Evolutionary conservation across 306 rosid genomes (phyloP).

Genomic region (Citrullus mucosospermus): DNA sequence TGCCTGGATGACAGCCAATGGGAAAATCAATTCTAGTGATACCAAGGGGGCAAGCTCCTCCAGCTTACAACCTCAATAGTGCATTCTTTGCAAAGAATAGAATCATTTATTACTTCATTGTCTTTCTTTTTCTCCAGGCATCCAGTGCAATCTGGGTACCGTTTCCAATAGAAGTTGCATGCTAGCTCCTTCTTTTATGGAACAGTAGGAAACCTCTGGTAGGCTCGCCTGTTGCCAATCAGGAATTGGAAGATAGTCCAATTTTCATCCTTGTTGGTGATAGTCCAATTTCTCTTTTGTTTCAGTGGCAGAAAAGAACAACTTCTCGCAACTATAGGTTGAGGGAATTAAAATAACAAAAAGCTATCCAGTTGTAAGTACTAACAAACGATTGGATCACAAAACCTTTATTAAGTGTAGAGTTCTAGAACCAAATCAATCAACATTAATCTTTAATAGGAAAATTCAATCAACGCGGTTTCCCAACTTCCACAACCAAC

Average conservation of each 20-base stretch:
- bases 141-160: neutral
- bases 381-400: neutral
- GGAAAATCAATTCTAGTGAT: neutral
- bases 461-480: neutral
- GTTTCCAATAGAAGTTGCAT: neutral
- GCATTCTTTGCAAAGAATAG: neutral
- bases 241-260: neutral
- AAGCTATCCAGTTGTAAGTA: neutral
- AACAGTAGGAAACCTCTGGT: neutral
- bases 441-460: neutral
- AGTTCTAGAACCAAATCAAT: neutral
- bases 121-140: neutral
- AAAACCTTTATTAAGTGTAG: neutral
- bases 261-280: neutral
- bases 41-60: neutral
- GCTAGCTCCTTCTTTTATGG: neutral
- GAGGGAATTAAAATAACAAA: neutral
- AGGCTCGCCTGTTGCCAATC: neutral
- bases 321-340: neutral
- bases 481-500: neutral
- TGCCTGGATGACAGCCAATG: neutral
- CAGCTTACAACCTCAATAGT: neutral
- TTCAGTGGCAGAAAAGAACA: neutral
- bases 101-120: neutral
- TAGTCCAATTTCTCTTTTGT: neutral